Base-by-base conservation (phyloP, 495 filamentous ascomycete genomes). In the Ascobolus immersus region DNA sequence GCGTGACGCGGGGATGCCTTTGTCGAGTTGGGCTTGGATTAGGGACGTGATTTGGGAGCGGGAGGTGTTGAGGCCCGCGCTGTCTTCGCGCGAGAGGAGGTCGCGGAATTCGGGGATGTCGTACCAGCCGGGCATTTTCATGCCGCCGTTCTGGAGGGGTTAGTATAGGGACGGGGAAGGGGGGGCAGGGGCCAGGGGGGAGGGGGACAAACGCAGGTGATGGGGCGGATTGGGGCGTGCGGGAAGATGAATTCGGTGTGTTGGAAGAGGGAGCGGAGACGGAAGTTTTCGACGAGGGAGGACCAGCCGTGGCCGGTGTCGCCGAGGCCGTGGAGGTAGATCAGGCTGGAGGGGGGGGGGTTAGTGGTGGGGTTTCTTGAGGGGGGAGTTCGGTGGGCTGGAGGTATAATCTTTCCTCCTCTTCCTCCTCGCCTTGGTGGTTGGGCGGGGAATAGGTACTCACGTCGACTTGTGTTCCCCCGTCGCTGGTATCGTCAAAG, bases 231-330 rank as follows among this genome's bases (percentile, higher is more conserved):
- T 4, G 84, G 80, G n/a, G 86, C 86, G 57, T 89, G 79, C 5
- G 86, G 86, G 52, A 96, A 73, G 42, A 96, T 65, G 55, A 93
- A 96, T 39, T 75, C 63, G 44, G 86, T 76, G 55, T 93, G 77
- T 30, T 81, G 67, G 48, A 93, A 86, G 42, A 74, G 76, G 44
- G 68, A 62, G 13, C 77, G 65, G 6, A 73, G 65, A 33, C 84
- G 74, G 69, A 73, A 94, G 57, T 86, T 84, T 58, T 91, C 77
- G 21, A 82, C 77, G 8, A 90, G 62, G 7, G 56, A 62, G 29
- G 73, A 61, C 77, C 77, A 84, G 47, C 77, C 77, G 40, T 64
- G 54, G 20, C 75, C 76, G 27, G 61, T 74, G 47, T 91, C 80
- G 19, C 86, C 86, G 17, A 93, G 60, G 5, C 86, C 86, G 47